Evolutionary conservation across 2,329 filamentous ascomycete species (phyloP), one percentile per base, ranked within the genome.

Genomic region (Coccinonectria pachysandricola): DNA sequence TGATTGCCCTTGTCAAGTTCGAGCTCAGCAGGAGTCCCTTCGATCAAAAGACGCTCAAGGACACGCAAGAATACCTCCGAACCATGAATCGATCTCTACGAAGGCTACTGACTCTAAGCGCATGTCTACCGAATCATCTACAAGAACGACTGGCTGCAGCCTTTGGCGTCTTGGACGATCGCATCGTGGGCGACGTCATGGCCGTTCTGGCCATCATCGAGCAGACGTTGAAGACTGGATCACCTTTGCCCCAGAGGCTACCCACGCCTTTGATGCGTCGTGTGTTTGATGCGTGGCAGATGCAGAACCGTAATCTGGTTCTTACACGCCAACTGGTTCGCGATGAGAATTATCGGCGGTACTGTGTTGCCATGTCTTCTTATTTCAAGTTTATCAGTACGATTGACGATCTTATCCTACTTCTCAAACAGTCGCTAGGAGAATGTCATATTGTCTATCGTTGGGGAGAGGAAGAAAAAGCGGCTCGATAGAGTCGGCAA

Each of bases 121-220:
- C 36, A 18, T 54, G 24, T 12, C 38, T 69, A 0, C 57, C 65
- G 0, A 40, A 45, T 3, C 38, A 56, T 1, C 48, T 64, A 2
- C 62, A 62, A 21, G 37, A 43, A 2, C 54, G 59, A 0, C 48
- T 69, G 0, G 45, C 52, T 0, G 46, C 37, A 1, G 42, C 48
- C 1, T 48, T 50, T 0, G 63, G 64, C 2, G 41, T 65, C 1
- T 38, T 59, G 1, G 57, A 64, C 15, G 55, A 65, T 10, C 45
- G 49, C 2, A 49, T 48, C n/a, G 58, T 69, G 7, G 62, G 59
- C 4, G 64, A 67, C 15, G 36, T 65, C 26, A 70, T 68, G 65
- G 60, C 61, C 1, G 61, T 68, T 3, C 39, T 69, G 1, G 49
- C 47, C 2, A 53, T 68, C 3, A 41, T 64, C 6, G 61, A 65